Evolutionary conservation across 2,329 filamentous ascomycete genomes (phyloP), one percentile per base, ranked within the genome.

Genomic region (Talaromyces sp.): DNA sequence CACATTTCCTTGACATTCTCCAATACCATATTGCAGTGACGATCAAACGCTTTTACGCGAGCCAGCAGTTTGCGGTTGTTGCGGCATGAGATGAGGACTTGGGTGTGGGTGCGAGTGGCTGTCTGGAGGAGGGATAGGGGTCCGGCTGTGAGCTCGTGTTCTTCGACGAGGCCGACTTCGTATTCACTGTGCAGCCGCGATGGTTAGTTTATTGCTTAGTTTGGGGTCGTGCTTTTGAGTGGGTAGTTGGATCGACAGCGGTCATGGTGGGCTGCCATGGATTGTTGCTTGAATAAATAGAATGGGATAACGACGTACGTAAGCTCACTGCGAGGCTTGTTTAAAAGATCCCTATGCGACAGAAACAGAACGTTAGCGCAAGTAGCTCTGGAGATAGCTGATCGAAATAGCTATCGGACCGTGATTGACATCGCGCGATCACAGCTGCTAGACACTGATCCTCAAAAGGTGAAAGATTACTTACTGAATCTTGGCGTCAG

Each of bases 1-100:
- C 95, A 99, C 94, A 99, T 98, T 83, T 99, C 95, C 85, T 96
- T 96, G 51, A 96, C 93, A 72, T 97, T 97, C 84, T 97, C 93
- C 58, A 97, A 84, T 3, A 97, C 91, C 95, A 99, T 98, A 82
- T 99, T 99, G 87, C 93, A 98, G 81, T 99, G 95, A 67, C 95
- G 87, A 81, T 99, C 95, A 78, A 99, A 99, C 6, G 95, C 95
- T 85, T 99, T 99, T 75, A 99, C 94, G 69, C 95, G 91, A 61
- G 94, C 95, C 64, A 99, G 89, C 58, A 99, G 86, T 85, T 99
- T 99, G 81, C 94, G 91, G 84, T 98, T 98, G 87, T 97, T 97
- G 71, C 95, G 93, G 82, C 94, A 94, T 63, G 92, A 97, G 76
- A 99, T 97, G 70, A 99, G 88, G 68, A 99, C 94, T 82, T 98